phyloP scores from a whole-genome alignment of 2,329 filamentous ascomycete species.

The Botrytis deweyae region DNA sequence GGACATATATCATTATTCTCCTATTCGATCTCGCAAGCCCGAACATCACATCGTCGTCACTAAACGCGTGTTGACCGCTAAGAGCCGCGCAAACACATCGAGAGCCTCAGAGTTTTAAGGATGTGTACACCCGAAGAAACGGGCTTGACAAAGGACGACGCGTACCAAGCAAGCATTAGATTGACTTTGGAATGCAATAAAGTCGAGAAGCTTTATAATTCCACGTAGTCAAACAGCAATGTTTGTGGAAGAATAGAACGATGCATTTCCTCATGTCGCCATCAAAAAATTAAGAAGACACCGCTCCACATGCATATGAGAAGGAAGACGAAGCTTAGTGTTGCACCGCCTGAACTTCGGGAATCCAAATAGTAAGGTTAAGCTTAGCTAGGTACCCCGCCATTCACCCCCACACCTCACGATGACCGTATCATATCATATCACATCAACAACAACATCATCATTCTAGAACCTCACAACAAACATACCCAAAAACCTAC shows the following conservation, averaged over 20 bases:
- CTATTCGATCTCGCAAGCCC: not conserved
- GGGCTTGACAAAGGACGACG: not conserved
- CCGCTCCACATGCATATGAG: not conserved
- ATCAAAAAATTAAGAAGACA: not conserved
- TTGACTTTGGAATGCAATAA: too few species aligned
- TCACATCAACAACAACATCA: not conserved
- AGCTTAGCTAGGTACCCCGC: not conserved
- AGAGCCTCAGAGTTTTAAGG: not conserved
- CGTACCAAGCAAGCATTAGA: not conserved
- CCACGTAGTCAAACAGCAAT: not conserved
- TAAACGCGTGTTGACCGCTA: not conserved
- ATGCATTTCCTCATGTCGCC: not conserved
- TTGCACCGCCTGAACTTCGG: not conserved
- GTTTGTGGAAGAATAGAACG: not conserved
- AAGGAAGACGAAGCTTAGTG: not conserved
- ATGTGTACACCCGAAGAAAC: not conserved
- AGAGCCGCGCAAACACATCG: not conserved
- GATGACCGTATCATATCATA: not conserved
- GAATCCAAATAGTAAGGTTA: not conserved
- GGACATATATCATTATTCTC: not conserved
- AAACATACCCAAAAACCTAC: not conserved
- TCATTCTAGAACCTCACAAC: not conserved
- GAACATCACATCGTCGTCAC: conserved; percentile 11
- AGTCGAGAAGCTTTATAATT: not conserved
- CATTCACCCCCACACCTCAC: not conserved